Conservation (phyloP, 2,329 filamentous ascomycete genomes). For the Lasiodiplodia sp. region DNA sequence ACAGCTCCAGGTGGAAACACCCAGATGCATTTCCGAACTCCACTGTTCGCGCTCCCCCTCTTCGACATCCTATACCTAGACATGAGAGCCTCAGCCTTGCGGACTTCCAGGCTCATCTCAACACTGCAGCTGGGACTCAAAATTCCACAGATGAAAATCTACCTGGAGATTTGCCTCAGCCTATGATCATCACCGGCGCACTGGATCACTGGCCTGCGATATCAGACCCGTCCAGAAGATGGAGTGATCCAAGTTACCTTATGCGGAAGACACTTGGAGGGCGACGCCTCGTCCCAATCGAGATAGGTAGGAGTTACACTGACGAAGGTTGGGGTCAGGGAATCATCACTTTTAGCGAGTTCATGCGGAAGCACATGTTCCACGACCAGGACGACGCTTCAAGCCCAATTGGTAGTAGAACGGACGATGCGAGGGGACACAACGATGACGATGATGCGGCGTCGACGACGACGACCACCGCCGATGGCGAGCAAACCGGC, state of each 20-base stretch:
- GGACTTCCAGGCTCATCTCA: constrained; percentile 40
- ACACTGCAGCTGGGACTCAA: constrained; percentile 1
- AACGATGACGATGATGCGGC: neutral
- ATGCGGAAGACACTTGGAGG: constrained; percentile 77
- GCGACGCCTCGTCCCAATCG: constrained; percentile 81
- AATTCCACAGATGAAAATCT: neutral
- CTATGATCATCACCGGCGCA: constrained; percentile 73
- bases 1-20: neutral
- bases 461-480: neutral
- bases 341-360: constrained; percentile 76
- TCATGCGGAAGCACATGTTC: constrained; percentile 69
- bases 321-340: constrained; percentile 85
- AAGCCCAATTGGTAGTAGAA: too few species aligned
- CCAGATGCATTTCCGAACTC: constrained; percentile 38
- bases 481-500: constrained; percentile 49
- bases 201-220: constrained; percentile 79
- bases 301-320: constrained; percentile 86
- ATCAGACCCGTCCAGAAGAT: constrained; percentile 62
- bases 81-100: constrained; percentile 34
- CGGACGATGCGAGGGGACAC: too few species aligned
- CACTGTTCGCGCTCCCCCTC: constrained; percentile 37
- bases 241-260: constrained; percentile 78
- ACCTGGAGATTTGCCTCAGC: constrained; percentile 42
- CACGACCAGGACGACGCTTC: neutral
- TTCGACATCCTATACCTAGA: constrained; percentile 16